Evolutionary conservation across 805 yeast genomes (phyloP).

Genomic region (Candida schatavii): DNA sequence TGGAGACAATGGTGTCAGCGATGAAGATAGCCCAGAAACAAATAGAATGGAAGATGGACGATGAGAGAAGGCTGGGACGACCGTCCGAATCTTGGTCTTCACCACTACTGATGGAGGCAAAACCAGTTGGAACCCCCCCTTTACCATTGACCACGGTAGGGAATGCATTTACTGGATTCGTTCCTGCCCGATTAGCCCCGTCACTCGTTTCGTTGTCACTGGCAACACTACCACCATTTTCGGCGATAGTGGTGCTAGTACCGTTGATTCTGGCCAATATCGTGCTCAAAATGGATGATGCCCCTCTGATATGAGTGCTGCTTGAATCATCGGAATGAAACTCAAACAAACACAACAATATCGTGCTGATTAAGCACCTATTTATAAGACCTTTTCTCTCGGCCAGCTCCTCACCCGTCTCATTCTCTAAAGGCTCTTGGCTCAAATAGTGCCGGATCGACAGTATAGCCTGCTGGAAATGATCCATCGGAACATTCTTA

Average conservation of each 20-base stretch:
- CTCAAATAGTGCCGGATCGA: slow-evolving; percentile 30
- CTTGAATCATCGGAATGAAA: slow-evolving; percentile 37
- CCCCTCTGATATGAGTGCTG: slow-evolving; percentile 37
- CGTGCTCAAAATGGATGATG: slow-evolving; percentile 30
- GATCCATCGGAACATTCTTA: slow-evolving; percentile 30
- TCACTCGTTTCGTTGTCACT: background rate
- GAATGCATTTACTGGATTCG: too few species aligned
- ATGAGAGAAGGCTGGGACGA: slow-evolving; percentile 22
- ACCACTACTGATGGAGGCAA: too few species aligned
- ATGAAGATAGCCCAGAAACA: slow-evolving; percentile 37
- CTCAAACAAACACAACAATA: slow-evolving; percentile 36
- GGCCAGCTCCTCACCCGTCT: slow-evolving; percentile 6
- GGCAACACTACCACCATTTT: background rate
- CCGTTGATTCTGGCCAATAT: slow-evolving; percentile 16
- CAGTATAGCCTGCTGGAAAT: slow-evolving; percentile 34
- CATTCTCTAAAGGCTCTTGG: background rate
- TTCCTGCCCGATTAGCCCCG: background rate
- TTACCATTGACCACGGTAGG: too few species aligned
- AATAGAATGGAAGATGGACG: slow-evolving; percentile 28
- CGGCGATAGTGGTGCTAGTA: background rate
- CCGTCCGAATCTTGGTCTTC: too few species aligned
- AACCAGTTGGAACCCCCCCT: background rate
- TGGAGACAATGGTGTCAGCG: slow-evolving; percentile 34
- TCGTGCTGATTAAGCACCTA: slow-evolving; percentile 37
- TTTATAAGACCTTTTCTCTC: slow-evolving; percentile 23